phyloP scores from a whole-genome alignment of 176 grass and related monocot genomes.

The Carex scoparia region DNA sequence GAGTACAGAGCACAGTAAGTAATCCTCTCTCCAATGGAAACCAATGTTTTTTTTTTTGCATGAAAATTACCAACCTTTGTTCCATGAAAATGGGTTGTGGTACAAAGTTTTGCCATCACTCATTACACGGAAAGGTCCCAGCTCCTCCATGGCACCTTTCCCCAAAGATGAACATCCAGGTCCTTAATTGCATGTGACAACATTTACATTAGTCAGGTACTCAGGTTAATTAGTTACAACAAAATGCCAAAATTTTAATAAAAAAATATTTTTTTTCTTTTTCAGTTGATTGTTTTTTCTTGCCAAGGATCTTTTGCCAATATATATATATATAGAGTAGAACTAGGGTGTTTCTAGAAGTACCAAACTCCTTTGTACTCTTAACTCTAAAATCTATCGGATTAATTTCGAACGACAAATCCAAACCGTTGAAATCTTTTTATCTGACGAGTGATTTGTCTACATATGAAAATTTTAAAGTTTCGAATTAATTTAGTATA shows the following conservation, averaged over 20 bases:
- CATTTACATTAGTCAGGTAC: background rate
- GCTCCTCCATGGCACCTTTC: conserved; percentile 85
- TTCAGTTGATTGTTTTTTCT: background rate
- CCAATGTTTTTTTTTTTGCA: background rate
- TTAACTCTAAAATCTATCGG: too few relatives aligned
- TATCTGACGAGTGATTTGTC: too few relatives aligned
- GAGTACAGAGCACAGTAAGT: background rate
- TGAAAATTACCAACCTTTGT: conserved; percentile 34
- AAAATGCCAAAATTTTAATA: background rate
- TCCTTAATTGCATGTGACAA: conserved; percentile 18
- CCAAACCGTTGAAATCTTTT: too few relatives aligned
- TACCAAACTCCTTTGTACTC: too few relatives aligned
- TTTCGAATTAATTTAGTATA: too few relatives aligned
- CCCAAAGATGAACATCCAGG: conserved; percentile 92
- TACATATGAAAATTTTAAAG: too few relatives aligned
- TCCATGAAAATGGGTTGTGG: conserved; percentile 77
- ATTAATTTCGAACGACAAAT: too few relatives aligned
- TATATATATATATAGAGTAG: background rate
- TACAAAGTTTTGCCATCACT: conserved; percentile 79
- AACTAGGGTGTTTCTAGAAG: too few relatives aligned
- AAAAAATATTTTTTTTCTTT: background rate
- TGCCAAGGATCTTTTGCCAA: background rate
- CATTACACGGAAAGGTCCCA: conserved; percentile 83
- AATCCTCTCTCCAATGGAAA: background rate
- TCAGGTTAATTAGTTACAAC: background rate